phyloP scores from a whole-genome alignment of 768 basidiomycete genomes.

The Leccinum obscurum region DNA sequence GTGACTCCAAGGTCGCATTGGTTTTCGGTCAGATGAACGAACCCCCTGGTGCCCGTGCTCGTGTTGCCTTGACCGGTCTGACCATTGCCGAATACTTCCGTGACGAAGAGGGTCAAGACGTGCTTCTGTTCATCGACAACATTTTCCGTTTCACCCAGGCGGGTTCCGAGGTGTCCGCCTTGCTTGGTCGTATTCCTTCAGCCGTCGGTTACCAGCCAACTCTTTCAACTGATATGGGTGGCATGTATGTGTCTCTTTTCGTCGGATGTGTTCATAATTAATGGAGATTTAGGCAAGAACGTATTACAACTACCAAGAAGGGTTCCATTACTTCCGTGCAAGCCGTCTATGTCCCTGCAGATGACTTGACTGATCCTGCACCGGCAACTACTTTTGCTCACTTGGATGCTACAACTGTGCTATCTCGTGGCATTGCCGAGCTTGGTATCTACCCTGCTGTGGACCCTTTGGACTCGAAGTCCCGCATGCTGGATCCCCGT shows the following conservation, averaged over 20 bases:
- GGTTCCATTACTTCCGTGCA: conserved; percentile 99
- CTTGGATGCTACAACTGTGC: conserved; percentile 99
- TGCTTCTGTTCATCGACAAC: conserved; percentile 99
- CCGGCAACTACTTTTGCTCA: conserved; percentile 99
- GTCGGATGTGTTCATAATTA: conserved; percentile 2
- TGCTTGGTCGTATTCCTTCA: conserved; percentile 99
- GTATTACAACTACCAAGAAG: conserved; percentile 99
- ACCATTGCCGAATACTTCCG: conserved; percentile 99
- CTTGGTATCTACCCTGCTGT: conserved; percentile 99
- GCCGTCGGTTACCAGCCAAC: conserved; percentile 99
- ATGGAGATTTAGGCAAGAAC: conserved; percentile 77
- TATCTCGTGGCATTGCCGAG: conserved; percentile 98
- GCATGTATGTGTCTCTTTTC: conserved; percentile 65
- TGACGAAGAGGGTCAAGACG: conserved; percentile 99
- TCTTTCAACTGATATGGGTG: conserved; percentile 99
- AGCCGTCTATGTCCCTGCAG: conserved; percentile 99
- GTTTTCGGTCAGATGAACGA: conserved; percentile 99
- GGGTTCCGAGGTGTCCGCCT: conserved; percentile 99
- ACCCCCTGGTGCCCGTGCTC: conserved; percentile 99
- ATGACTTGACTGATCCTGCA: conserved; percentile 99
- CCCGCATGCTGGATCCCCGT: conserved; percentile 99
- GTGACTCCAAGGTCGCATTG: conserved; percentile 99
- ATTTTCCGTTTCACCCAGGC: conserved; percentile 99
- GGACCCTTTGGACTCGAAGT: conserved; percentile 99
- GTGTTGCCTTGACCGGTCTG: conserved; percentile 98